Percentiles rank a stretch among this genome's conserved stretches.
Evolutionary conservation across 2,329 filamentous ascomycete genomes (phyloP).

Genomic region (Trichoderma sp.): DNA sequence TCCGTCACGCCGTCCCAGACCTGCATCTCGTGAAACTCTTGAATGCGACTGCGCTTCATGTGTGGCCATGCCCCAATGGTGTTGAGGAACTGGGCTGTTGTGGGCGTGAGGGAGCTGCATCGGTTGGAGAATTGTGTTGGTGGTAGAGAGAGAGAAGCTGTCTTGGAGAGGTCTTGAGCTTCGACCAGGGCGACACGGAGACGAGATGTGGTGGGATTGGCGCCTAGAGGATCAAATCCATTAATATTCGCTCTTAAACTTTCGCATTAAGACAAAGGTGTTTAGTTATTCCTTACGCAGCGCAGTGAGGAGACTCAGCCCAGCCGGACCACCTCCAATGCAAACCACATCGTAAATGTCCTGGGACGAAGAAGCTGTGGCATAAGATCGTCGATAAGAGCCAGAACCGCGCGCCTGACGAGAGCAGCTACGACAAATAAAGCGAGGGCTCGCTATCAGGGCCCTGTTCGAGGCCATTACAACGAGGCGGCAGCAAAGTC

Average conservation of each 20-base stretch:
- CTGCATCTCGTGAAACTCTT: slow-evolving; percentile 93
- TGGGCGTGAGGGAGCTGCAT: slow-evolving; percentile 89
- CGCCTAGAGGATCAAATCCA: slow-evolving; percentile 48
- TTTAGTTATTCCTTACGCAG: slow-evolving; percentile 53
- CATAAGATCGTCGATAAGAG: slow-evolving; percentile 38
- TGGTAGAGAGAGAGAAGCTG: slow-evolving; percentile 63
- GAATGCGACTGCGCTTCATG: slow-evolving; percentile 68
- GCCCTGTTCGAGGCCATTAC: slow-evolving; percentile 31
- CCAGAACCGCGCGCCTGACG: slow-evolving; percentile 36
- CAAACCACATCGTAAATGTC: slow-evolving; percentile 93
- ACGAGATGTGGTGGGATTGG: slow-evolving; percentile 69
- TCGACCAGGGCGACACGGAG: slow-evolving; percentile 88
- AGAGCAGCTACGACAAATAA: slow-evolving; percentile 49
- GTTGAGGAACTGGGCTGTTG: slow-evolving; percentile 78
- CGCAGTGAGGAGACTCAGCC: slow-evolving; percentile 76
- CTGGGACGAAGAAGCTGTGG: slow-evolving; percentile 40
- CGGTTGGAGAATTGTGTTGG: slow-evolving; percentile 80
- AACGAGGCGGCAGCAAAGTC: neutral
- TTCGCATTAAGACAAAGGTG: neutral
- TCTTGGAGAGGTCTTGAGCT: slow-evolving; percentile 75
- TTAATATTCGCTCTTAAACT: neutral
- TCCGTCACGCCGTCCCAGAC: slow-evolving; percentile 95
- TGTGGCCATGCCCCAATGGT: slow-evolving; percentile 83
- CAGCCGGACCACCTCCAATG: slow-evolving; percentile 84
- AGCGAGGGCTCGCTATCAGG: slow-evolving; percentile 30